Conservation (phyloP, 495 filamentous ascomycete species). For the Aspergillus ostianus region DNA sequence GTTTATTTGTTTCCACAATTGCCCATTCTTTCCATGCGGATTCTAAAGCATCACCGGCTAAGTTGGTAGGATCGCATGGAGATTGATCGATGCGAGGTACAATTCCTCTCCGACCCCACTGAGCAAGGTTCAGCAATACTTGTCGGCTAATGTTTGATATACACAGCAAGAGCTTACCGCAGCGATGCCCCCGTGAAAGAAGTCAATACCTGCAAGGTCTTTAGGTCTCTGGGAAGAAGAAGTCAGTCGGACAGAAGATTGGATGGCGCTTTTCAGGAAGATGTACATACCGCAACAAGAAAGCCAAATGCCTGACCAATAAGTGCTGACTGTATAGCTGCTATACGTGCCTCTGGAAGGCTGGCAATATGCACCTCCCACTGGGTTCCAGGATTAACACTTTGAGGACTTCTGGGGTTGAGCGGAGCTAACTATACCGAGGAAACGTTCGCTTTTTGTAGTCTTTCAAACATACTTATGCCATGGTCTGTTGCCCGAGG, state of each 20-base stretch:
- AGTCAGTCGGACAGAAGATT: not conserved
- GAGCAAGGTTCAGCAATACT: not conserved
- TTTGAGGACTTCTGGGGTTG: not conserved
- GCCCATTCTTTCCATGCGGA: not conserved
- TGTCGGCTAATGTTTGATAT: not conserved
- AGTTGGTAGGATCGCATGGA: not conserved
- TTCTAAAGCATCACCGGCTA: not conserved
- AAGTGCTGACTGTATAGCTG: conserved; percentile 32
- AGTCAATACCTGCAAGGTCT: conserved; percentile 27
- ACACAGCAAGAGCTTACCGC: conserved; percentile 8
- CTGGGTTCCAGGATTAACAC: not conserved
- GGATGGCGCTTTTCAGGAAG: not conserved
- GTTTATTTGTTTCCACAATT: not conserved
- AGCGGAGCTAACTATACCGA: conserved; percentile 17
- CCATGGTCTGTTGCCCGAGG: conserved; percentile 11
- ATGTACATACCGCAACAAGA: conserved; percentile 25
- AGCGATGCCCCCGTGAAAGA: conserved; percentile 35
- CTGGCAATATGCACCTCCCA: conserved; percentile 17
- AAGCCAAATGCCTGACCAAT: conserved; percentile 39
- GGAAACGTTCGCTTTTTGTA: conserved; percentile 36
- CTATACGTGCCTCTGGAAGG: not conserved
- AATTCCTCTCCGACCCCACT: not conserved
- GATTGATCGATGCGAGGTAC: not conserved
- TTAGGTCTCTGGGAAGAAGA: conserved; percentile 20
- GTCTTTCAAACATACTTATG: conserved; percentile 15